A percentile compares a stretch with the other conserved stretches of the same genome.
Conservation (phyloP, 2,329 filamentous ascomycete genomes). For the Epichloe bromicola region DNA sequence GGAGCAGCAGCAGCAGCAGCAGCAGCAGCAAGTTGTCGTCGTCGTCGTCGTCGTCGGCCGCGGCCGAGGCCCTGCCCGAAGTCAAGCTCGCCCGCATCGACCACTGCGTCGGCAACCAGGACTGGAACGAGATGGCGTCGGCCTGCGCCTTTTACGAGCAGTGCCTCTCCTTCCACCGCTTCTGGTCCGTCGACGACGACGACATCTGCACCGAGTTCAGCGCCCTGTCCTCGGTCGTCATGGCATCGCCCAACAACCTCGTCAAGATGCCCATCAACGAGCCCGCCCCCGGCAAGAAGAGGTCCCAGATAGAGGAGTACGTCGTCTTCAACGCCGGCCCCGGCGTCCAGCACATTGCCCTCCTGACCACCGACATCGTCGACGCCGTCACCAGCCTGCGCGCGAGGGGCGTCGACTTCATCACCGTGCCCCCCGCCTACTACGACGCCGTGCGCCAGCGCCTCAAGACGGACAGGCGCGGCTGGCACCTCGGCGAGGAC, state of each 20-base stretch:
- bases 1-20: no score
- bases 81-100: conserved; percentile 68
- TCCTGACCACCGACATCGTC: conserved; percentile 73
- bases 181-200: conserved; percentile 93
- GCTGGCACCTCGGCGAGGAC: conserved; percentile 61
- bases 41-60: no score
- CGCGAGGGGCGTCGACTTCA: conserved; percentile 85
- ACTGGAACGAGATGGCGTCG: conserved; percentile 75
- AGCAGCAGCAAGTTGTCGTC: conserved; percentile 11
- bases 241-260: conserved; percentile 70
- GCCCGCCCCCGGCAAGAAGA: conserved; percentile 78
- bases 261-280: conserved; percentile 99
- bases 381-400: conserved; percentile 62
- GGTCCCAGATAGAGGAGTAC: conserved; percentile 89
- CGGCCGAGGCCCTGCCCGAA: conserved; percentile 37
- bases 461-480: conserved; percentile 48
- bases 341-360: conserved; percentile 87
- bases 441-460: conserved; percentile 66
- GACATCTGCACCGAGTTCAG: conserved; percentile 90
- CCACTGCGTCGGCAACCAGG: conserved; percentile 95
- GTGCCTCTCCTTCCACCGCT: conserved; percentile 84
- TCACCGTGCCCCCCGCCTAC: conserved; percentile 78
- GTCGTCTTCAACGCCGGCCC: conserved; percentile 81
- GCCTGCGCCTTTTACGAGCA: conserved; percentile 68
- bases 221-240: conserved; percentile 78